Conservation (phyloP, 1,284 basidiomycete genomes). For the Rhodotorula sp. region DNA sequence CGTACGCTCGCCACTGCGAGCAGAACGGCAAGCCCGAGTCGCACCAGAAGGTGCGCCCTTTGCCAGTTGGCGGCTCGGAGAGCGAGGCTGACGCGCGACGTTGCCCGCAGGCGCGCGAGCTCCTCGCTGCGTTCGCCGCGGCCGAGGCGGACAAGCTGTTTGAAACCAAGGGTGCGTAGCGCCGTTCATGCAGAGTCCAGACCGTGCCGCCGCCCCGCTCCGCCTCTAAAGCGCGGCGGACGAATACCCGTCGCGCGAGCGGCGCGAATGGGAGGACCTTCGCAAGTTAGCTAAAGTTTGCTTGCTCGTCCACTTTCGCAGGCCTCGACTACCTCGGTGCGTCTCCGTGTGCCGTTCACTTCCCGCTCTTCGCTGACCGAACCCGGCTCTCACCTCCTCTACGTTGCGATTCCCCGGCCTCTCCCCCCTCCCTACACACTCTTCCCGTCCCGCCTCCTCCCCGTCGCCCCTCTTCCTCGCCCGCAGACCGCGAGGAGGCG, state of each 20-base stretch:
- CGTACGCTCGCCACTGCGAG: background rate
- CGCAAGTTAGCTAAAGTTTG: background rate
- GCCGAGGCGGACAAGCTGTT: slow-evolving; percentile 53
- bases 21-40: slow-evolving; percentile 11
- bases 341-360: background rate
- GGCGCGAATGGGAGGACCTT: background rate
- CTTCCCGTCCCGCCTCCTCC: too few species aligned
- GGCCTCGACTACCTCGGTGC: slow-evolving; percentile 15
- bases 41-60: slow-evolving; percentile 26
- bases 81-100: background rate
- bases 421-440: too few species aligned
- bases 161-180: slow-evolving; percentile 41
- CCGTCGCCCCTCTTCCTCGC: background rate
- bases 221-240: background rate
- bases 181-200: background rate
- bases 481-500: slow-evolving; percentile 33
- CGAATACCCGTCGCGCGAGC: background rate
- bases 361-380: background rate
- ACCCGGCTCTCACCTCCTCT: slow-evolving; percentile 15
- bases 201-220: too few species aligned
- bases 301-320: background rate
- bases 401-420: too few species aligned
- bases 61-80: background rate
- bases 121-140: slow-evolving; percentile 52
- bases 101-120: slow-evolving; percentile 43